Percentiles rank a stretch among this genome's conserved stretches.
Conservation (phyloP, 768 basidiomycete species). For the Amanita subjunquillea region DNA sequence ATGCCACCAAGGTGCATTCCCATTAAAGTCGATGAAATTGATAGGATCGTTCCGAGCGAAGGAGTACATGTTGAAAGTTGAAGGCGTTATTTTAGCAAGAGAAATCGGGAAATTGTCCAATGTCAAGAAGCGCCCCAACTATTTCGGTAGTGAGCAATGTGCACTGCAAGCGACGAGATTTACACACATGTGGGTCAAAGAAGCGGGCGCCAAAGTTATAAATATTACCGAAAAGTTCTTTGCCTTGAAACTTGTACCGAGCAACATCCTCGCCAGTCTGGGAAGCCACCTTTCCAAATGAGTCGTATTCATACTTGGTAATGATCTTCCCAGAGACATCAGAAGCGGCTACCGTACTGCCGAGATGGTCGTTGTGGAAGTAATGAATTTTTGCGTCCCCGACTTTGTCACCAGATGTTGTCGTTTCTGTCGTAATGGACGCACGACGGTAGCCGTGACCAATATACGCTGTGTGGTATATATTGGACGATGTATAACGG, state of each 20-base stretch:
- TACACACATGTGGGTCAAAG: not conserved
- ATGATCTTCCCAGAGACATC: not conserved
- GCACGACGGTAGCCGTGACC: not conserved
- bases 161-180: not conserved
- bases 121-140: not conserved
- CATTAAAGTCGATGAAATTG: conserved; percentile 9
- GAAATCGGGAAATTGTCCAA: not conserved
- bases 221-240: not conserved
- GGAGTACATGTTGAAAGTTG: conserved; percentile 8
- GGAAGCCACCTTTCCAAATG: not conserved
- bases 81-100: not conserved
- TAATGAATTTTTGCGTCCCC: not conserved
- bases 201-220: not conserved
- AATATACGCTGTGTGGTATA: not conserved
- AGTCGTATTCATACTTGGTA: not conserved
- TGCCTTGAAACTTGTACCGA: not conserved
- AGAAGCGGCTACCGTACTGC: not conserved
- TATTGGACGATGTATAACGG: too few species aligned
- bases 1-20: conserved; percentile 10
- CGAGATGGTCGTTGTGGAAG: not conserved
- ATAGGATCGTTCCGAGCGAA: conserved; percentile 9
- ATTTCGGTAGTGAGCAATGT: not conserved
- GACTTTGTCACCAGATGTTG: not conserved
- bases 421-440: not conserved
- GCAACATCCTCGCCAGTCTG: not conserved